A percentile compares a stretch with the other conserved stretches of the same genome.
Evolutionary conservation across 2,329 filamentous ascomycete species (phyloP).

Genomic region (Ophiostoma sp.): DNA sequence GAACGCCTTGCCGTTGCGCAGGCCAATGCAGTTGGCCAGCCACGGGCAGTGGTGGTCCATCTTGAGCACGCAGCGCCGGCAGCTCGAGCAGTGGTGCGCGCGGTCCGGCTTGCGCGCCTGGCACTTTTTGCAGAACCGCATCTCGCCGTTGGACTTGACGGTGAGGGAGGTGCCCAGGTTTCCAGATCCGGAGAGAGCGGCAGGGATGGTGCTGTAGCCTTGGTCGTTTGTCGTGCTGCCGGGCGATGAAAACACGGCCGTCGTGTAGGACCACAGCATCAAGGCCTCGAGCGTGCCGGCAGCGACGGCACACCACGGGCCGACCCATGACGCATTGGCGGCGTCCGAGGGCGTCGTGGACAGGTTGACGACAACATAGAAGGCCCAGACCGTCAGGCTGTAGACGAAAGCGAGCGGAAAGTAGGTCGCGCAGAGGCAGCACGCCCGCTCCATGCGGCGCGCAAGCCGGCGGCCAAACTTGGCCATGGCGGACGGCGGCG

Average conservation of each 20-base stretch:
- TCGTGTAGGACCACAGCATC: constrained; percentile 84
- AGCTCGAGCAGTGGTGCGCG: constrained; percentile 94
- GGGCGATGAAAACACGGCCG: constrained; percentile 87
- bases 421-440: constrained; percentile 72
- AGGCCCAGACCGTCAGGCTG: constrained; percentile 83
- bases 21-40: constrained; percentile 90
- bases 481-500: constrained; percentile 24
- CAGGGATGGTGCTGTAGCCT: constrained; percentile 77
- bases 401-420: constrained; percentile 90
- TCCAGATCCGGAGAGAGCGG: constrained; percentile 31
- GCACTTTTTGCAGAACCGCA: constrained; percentile 96
- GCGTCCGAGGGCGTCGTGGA: constrained; percentile 52
- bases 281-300: constrained; percentile 69
- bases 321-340: constrained; percentile 23
- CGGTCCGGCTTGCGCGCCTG: constrained; percentile 91
- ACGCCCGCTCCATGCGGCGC: constrained; percentile 70
- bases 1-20: constrained; percentile 94
- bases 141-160: constrained; percentile 82
- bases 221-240: constrained; percentile 62
- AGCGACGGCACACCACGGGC: constrained; percentile 45
- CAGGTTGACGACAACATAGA: constrained; percentile 77
- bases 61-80: constrained; percentile 89
- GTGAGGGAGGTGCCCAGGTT: constrained; percentile 60
- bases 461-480: constrained; percentile 59
- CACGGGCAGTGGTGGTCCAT: constrained; percentile 99